Evolutionary conservation across 345 rosid genomes (phyloP).

Genomic region (Aurinia saxatilis): DNA sequence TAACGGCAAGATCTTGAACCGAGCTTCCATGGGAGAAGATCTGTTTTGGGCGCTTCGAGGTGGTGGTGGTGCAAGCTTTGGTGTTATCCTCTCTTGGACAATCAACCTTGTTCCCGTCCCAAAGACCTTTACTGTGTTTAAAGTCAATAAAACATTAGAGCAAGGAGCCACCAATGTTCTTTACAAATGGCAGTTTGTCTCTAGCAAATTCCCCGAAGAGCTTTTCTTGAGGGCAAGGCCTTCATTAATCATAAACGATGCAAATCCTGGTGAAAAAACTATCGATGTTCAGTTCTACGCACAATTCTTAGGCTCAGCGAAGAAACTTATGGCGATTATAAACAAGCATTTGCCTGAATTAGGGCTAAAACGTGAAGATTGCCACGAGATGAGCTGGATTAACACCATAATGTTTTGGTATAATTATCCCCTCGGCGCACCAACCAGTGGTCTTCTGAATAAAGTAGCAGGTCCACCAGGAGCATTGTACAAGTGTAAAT

Average conservation of each 20-base stretch:
- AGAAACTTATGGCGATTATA: slow-evolving; percentile 17
- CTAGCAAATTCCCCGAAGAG: slow-evolving; percentile 19
- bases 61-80: slow-evolving; percentile 54
- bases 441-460: slow-evolving; percentile 18
- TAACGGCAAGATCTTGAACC: slow-evolving; percentile 35
- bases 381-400: slow-evolving; percentile 39
- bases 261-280: neutral
- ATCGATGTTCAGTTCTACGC: slow-evolving; percentile 26
- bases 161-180: slow-evolving; percentile 28
- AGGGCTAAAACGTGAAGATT: slow-evolving; percentile 32
- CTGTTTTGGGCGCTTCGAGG: slow-evolving; percentile 61
- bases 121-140: slow-evolving; percentile 31
- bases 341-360: slow-evolving; percentile 28
- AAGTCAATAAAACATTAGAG: slow-evolving; percentile 21
- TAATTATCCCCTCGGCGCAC: slow-evolving; percentile 15
- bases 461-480: slow-evolving; percentile 1
- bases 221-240: slow-evolving; percentile 35
- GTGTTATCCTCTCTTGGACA: slow-evolving; percentile 40
- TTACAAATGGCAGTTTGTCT: slow-evolving; percentile 33
- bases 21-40: slow-evolving; percentile 44
- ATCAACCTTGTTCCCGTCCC: slow-evolving; percentile 48
- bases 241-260: neutral
- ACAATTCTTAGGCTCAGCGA: slow-evolving; percentile 34
- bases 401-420: slow-evolving; percentile 25
- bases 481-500: slow-evolving; percentile 33